Percentiles rank a stretch among this genome's conserved stretches.
Evolutionary conservation across 805 yeast genomes (phyloP).

Genomic region (Candida lessepsii): DNA sequence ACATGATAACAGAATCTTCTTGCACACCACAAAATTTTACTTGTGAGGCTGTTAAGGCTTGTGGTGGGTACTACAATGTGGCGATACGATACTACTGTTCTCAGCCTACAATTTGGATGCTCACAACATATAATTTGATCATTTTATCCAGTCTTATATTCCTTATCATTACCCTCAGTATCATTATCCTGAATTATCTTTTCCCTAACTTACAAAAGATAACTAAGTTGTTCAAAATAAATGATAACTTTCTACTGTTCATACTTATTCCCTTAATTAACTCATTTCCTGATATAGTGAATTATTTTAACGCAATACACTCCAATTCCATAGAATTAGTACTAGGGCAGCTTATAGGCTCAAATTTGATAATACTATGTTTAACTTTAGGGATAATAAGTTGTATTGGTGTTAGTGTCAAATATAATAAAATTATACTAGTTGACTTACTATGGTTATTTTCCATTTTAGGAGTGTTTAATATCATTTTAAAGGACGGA

Average conservation of each 20-base stretch:
- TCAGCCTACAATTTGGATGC: not conserved
- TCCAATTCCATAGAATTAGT: slow-evolving; percentile 31
- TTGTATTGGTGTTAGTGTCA: slow-evolving; percentile 18
- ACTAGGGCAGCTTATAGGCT: slow-evolving; percentile 39
- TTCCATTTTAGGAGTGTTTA: slow-evolving; percentile 24
- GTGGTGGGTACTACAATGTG: slow-evolving; percentile 20
- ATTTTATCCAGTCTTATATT: slow-evolving; percentile 17
- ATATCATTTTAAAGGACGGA: slow-evolving; percentile 33
- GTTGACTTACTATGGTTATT: slow-evolving; percentile 32
- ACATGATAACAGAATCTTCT: not conserved
- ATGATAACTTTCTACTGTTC: slow-evolving; percentile 30
- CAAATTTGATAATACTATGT: slow-evolving; percentile 31
- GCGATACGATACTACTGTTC: slow-evolving; percentile 32
- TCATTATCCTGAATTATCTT: slow-evolving; percentile 34
- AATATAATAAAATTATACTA: slow-evolving; percentile 18
- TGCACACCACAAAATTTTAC: slow-evolving; percentile 7
- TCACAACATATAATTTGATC: slow-evolving; percentile 4
- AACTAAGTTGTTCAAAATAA: slow-evolving; percentile 23
- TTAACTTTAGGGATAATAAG: slow-evolving; percentile 35
- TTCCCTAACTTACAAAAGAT: slow-evolving; percentile 30
- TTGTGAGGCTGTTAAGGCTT: slow-evolving; percentile 12
- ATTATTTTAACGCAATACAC: slow-evolving; percentile 30
- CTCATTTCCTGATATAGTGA: slow-evolving; percentile 37
- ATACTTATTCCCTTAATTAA: slow-evolving; percentile 37
- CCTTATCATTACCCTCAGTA: slow-evolving; percentile 27